A percentile compares a stretch with the other conserved stretches of the same genome.
Conservation (phyloP, 306 rosid genomes). For the Castanea crenata region DNA sequence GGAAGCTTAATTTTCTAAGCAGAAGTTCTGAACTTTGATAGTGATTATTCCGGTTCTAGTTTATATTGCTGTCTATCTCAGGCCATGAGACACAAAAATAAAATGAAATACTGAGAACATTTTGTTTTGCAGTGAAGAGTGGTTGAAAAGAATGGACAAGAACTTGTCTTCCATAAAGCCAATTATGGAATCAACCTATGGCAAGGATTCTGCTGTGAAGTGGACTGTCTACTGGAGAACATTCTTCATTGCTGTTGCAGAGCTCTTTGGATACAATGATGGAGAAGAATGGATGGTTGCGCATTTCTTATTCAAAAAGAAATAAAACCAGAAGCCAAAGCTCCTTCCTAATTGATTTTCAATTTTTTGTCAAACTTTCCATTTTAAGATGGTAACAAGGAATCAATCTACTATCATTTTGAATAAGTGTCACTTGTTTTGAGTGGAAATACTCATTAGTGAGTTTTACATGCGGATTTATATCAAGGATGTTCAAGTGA, state of each 20-base stretch:
- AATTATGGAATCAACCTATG: conserved; percentile 81
- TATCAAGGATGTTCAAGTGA: not conserved
- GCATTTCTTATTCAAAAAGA: conserved; percentile 74
- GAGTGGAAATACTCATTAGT: not conserved
- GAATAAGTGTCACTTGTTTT: not conserved
- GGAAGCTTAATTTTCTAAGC: not conserved
- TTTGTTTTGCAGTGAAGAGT: conserved; percentile 75
- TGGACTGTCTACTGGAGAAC: conserved; percentile 98
- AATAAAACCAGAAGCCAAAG: conserved; percentile 23
- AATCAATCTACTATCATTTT: not conserved
- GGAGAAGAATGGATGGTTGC: conserved; percentile 98
- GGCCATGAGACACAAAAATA: not conserved
- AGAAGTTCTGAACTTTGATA: not conserved
- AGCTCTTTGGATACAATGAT: conserved; percentile 74
- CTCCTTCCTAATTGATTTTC: not conserved
- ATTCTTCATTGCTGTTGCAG: conserved; percentile 86
- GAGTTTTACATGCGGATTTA: not conserved
- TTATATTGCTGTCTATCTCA: not conserved
- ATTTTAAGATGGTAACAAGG: not conserved
- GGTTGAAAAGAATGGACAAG: conserved; percentile 91
- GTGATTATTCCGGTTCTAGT: not conserved
- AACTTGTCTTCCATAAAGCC: conserved; percentile 51
- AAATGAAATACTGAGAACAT: not conserved
- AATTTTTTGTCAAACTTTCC: not conserved
- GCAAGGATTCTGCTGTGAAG: conserved; percentile 75